Evolutionary conservation across 768 basidiomycete genomes (phyloP).

Genomic region (Rhizopogon salebrosus): DNA sequence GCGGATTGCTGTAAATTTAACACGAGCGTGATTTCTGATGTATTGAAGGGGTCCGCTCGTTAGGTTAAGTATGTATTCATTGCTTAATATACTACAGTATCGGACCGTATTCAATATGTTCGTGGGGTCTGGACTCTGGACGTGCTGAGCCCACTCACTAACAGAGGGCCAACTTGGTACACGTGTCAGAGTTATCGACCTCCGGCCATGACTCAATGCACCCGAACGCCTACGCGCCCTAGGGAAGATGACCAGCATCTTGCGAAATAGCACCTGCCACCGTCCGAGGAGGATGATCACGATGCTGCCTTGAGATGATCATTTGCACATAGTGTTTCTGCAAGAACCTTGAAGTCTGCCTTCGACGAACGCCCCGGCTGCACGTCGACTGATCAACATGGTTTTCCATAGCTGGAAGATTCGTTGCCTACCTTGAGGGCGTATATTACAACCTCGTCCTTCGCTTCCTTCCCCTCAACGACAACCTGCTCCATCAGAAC

Average conservation of each 20-base stretch:
- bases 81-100: neutral
- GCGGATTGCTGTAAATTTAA: neutral
- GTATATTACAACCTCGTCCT: conserved; percentile 50
- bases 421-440: conserved; percentile 50
- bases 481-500: conserved; percentile 44
- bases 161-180: neutral
- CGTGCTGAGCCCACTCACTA: neutral
- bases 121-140: neutral
- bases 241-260: neutral
- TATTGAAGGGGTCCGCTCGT: neutral
- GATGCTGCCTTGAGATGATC: conserved; percentile 20
- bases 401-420: neutral
- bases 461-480: conserved; percentile 17
- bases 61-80: neutral
- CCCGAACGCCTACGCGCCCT: neutral
- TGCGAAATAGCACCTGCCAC: neutral
- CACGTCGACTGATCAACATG: neutral
- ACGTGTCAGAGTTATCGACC: neutral
- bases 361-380: conserved; percentile 39
- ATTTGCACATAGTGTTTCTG: conserved; percentile 37
- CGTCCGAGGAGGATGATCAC: neutral
- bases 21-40: neutral
- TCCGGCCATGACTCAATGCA: neutral
- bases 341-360: conserved; percentile 51
- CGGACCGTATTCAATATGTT: neutral